Evolutionary conservation across 352 stramenopile genomes (phyloP), one percentile per base, ranked within the genome.

Genomic region (Pythium aquatile): DNA sequence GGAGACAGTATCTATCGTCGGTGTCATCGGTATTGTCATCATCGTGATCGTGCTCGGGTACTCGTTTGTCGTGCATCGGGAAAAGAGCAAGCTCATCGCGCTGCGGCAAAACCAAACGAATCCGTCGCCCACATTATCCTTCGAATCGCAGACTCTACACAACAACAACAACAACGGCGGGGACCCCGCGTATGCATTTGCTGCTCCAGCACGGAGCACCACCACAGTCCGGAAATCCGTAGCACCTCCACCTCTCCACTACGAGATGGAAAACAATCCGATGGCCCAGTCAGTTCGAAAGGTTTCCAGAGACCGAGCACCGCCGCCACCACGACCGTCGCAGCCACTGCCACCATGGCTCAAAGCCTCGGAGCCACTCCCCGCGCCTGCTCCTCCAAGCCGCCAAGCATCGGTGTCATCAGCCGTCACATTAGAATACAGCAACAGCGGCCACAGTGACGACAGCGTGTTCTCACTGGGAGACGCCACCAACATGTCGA

Each of bases 381-480:
- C 42, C 0, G 17, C 42, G n/a, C 42, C 42, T 24, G 17, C 42
- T 26, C n/a, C 42, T n/a, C 7, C 42, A 49, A 26, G 17, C 16
- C 42, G 42, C 9, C 42, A 49, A 10, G 33, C 13, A 10, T 39
- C 33, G 8, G 33, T 39, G 42, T 49, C 42, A 9, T 49, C 42
- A n/a, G 42, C 17, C 5, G 42, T 28, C 14, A 49, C 42, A 7
- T n/a, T 49, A 5, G 42, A 49, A n/a, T 49, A 58, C 20, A 66
- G 48, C 49, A 33, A 54, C 16, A 40, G 49, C 24, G 57, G 29
- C 29, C 30, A 53, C 59, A 65, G 49, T 44, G 59, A 65, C 37
- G 59, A 46, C 48, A 65, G 59, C n/a, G 24, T 46, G 26, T 66
- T 47, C 56, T 63, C 56, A 13, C 42, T 63, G 1, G 47, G 56